A percentile compares a stretch with the other conserved stretches of the same genome.
These are phyloP conservation scores for Alternaria longipes DNA, from an alignment of 2,329 filamentous ascomycete species.

Conservation along the genomic window DNA sequence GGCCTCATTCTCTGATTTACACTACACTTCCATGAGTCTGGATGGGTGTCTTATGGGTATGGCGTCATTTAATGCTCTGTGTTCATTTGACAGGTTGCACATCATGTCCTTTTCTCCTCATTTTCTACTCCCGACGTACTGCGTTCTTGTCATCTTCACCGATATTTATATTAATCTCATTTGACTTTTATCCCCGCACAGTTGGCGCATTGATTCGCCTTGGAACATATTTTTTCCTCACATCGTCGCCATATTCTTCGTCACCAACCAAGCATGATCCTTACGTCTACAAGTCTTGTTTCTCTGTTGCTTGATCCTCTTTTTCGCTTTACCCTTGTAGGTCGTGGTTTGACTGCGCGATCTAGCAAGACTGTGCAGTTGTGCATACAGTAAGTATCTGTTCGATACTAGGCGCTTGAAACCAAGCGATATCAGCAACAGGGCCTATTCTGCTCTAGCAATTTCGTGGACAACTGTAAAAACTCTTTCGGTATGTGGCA, in stretches of 20 bases:
- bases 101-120: conserved; percentile 5
- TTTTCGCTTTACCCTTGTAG: not conserved
- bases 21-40: not conserved
- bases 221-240: not conserved
- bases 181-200: not conserved
- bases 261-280: not conserved
- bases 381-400: not conserved
- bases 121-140: not conserved
- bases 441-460: not conserved
- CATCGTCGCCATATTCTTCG: not conserved
- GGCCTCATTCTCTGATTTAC: not conserved
- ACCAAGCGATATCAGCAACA: not conserved
- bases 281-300: not conserved
- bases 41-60: not conserved
- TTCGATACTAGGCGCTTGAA: not conserved
- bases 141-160: conserved; percentile 9
- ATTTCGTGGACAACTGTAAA: not conserved
- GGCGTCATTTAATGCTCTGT: not conserved
- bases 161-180: conserved; percentile 22
- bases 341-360: not conserved
- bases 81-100: not conserved
- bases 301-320: not conserved
- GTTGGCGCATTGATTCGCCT: conserved; percentile 1
- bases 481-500: not conserved
- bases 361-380: not conserved